Percentiles rank a stretch among this genome's conserved stretches.
phyloP scores from a whole-genome alignment of 805 yeast genomes.

The Candida argentea region DNA sequence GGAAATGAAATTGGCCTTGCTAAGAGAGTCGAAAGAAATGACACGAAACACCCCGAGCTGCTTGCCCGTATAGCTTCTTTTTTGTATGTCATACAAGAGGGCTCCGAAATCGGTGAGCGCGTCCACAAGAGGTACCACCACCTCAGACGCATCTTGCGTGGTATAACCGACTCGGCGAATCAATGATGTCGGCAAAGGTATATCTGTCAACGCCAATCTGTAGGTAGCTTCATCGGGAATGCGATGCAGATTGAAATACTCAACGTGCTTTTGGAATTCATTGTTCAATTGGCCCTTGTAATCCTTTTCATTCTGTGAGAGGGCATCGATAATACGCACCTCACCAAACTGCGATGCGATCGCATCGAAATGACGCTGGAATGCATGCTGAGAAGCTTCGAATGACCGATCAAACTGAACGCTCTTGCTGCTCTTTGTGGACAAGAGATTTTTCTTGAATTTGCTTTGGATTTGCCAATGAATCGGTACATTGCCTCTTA shows the following conservation, averaged over 20 bases:
- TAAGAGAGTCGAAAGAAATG: constrained; percentile 40
- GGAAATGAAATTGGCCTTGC: constrained; percentile 40
- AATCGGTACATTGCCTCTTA: constrained; percentile 46
- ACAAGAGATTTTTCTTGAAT: constrained; percentile 24
- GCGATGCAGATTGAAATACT: constrained; percentile 17
- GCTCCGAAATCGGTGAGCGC: constrained; percentile 38
- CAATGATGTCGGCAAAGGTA: constrained; percentile 22
- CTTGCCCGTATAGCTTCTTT: constrained; percentile 28
- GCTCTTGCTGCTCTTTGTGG: constrained; percentile 25
- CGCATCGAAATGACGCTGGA: constrained; percentile 38
- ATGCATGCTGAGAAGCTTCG: constrained; percentile 46
- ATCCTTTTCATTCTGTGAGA: constrained; percentile 28
- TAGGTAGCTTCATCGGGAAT: constrained; percentile 12
- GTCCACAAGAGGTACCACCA: constrained; percentile 18
- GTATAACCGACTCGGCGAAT: constrained; percentile 28
- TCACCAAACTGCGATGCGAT: constrained; percentile 39
- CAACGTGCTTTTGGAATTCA: constrained; percentile 25
- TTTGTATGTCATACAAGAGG: constrained; percentile 28
- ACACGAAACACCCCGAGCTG: constrained; percentile 43
- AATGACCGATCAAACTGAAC: constrained; percentile 39
- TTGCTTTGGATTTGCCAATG: constrained; percentile 44
- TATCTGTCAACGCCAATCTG: constrained; percentile 14
- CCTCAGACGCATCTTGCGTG: constrained; percentile 20
- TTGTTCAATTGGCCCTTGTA: constrained; percentile 38
- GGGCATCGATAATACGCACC: constrained; percentile 39